Percentiles rank a stretch among this genome's conserved stretches.
These are phyloP conservation scores for Trichocladium uniseriatum DNA, from an alignment of 495 filamentous ascomycete species.

Conservation along the genomic window DNA sequence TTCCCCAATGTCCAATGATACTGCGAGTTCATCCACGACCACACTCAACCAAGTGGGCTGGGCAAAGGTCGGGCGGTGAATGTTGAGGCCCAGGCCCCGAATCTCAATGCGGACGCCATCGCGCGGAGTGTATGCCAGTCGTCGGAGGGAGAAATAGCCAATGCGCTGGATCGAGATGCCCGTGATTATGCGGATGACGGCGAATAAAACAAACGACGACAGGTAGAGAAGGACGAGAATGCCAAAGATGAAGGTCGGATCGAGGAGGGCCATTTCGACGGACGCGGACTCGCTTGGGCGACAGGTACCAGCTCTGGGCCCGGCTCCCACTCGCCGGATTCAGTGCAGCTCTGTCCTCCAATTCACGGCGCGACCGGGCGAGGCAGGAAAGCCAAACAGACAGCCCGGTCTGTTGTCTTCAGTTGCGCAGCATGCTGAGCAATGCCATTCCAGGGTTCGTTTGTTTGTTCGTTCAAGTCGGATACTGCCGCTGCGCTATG, in stretches of 20 bases:
- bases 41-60: slow-evolving; percentile 96
- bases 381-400: slow-evolving; percentile 1
- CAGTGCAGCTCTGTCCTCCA: neutral
- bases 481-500: neutral
- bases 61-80: slow-evolving; percentile 90
- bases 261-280: slow-evolving; percentile 41
- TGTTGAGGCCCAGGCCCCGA: slow-evolving; percentile 71
- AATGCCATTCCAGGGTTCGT: slow-evolving; percentile 17
- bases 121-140: slow-evolving; percentile 75
- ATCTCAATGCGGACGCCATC: slow-evolving; percentile 87
- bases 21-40: slow-evolving; percentile 68
- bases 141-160: slow-evolving; percentile 81
- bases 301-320: slow-evolving; percentile 8
- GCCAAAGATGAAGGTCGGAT: slow-evolving; percentile 74
- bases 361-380: neutral
- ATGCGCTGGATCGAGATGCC: slow-evolving; percentile 93
- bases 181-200: slow-evolving; percentile 81
- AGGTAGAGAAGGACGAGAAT: slow-evolving; percentile 79
- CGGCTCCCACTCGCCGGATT: slow-evolving; percentile 6
- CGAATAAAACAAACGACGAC: slow-evolving; percentile 85
- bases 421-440: slow-evolving; percentile 14
- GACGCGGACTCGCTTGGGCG: slow-evolving; percentile 4
- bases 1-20: slow-evolving; percentile 68
- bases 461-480: neutral
- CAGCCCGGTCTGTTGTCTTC: slow-evolving; percentile 12